Evolutionary conservation across 2,329 filamentous ascomycete genomes (phyloP), one percentile per base, ranked within the genome.

Genomic region (Pseudonectria foliicola): DNA sequence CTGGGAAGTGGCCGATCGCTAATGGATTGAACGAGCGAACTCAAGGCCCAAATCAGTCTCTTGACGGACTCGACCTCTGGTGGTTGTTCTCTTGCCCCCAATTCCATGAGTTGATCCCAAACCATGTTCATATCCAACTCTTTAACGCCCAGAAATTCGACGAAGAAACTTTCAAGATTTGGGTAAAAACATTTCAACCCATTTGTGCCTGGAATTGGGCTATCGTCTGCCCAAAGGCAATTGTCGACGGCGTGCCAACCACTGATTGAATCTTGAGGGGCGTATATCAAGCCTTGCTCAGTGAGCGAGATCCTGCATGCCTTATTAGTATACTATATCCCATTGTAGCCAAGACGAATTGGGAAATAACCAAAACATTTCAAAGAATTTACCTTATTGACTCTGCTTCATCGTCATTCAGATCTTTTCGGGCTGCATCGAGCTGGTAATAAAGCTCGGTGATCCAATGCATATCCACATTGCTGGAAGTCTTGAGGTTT

Each of bases 201-300:
- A 0, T 46, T 36, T 29, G 42, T 54, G 3, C 52, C 57, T 3
- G 30, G 39, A 4, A 62, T 53, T 3, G 40, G 39, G 3, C 56
- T 50, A 1, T 52, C 45, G 16, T 50, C 55, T 0, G 57, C 59
- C 60, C 60, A 63, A 1, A 63, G 38, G 34, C 60, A 63, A 12
- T 61, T 36, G 0, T 42, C 40, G 1, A 42, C 25, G 2, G 42
- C 53, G 27, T 55, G 42, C 60, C 60, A 63, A 8, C 27, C 16
- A 2, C 24, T 13, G 10, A 13, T 10, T 11, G 34, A 40, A 12
- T 41, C 24, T 4, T 11, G 23, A 0, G 15, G 10, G 11, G 37
- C 34, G 10, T 40, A 39, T 10, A 44, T 47, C 14, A 49, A 30
- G 2, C 33, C 13, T 4, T 40, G 25, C 13, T 34, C 25, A 12